Evolutionary conservation across 768 basidiomycete species (phyloP).

Genomic region (Lenzites betulinus): DNA sequence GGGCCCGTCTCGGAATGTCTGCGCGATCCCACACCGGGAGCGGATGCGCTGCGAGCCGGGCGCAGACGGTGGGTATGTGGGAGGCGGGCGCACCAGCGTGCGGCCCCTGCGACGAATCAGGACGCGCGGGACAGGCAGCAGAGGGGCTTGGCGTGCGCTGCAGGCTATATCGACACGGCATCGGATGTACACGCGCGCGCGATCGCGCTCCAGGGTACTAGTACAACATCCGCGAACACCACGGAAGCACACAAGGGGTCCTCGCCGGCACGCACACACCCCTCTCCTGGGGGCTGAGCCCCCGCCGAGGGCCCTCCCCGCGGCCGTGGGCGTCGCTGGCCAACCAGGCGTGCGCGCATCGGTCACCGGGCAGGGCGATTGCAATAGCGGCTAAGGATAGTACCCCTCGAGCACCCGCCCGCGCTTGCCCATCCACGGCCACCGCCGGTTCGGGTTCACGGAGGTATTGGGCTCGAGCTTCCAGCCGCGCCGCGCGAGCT

Average conservation of each 20-base stretch:
- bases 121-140: neutral
- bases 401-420: slow-evolving; percentile 63
- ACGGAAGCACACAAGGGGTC: neutral
- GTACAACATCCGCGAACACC: slow-evolving; percentile 20
- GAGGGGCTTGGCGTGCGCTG: slow-evolving; percentile 15
- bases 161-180: slow-evolving; percentile 8
- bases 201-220: neutral
- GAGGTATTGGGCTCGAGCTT: slow-evolving; percentile 71
- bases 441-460: slow-evolving; percentile 66
- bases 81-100: neutral
- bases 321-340: neutral
- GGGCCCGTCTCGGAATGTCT: neutral
- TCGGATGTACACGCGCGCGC: too few relatives aligned
- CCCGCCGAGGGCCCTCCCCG: too few relatives aligned
- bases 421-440: slow-evolving; percentile 85
- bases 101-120: neutral
- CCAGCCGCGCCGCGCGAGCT: slow-evolving; percentile 72
- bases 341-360: neutral
- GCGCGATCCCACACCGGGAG: slow-evolving; percentile 14
- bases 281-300: too few relatives aligned
- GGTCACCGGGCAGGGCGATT: too few relatives aligned
- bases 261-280: too few relatives aligned
- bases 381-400: slow-evolving; percentile 17
- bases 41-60: slow-evolving; percentile 8
- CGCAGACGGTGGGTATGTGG: slow-evolving; percentile 3